Percentiles rank a stretch among this genome's conserved stretches.
Evolutionary conservation across 148 eudicot genomes (phyloP).

Genomic region (Fagopyrum homotropicum): DNA sequence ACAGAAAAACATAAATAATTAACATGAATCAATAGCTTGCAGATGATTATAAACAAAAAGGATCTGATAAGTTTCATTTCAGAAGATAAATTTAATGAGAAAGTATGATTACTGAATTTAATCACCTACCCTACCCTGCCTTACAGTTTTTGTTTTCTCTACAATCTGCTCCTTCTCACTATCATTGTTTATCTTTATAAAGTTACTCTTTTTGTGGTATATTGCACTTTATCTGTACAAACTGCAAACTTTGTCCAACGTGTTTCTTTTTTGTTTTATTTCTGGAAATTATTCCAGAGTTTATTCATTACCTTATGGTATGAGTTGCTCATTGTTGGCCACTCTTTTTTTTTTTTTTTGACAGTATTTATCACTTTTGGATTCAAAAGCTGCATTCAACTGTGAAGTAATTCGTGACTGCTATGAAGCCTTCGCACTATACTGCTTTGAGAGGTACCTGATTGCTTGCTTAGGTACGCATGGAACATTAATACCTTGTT

Average conservation of each 20-base stretch:
- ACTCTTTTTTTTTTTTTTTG: background rate
- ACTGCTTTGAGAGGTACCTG: conserved; percentile 98
- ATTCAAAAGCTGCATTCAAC: conserved; percentile 88
- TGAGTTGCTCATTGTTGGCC: background rate
- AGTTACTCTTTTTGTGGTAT: too few relatives aligned
- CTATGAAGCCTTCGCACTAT: conserved; percentile 97
- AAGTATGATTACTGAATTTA: background rate
- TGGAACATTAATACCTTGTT: background rate
- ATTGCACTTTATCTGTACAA: too few relatives aligned
- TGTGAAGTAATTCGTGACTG: conserved; percentile 90
- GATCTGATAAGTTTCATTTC: background rate
- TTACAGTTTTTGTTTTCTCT: too few relatives aligned
- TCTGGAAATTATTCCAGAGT: background rate
- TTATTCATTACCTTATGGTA: background rate
- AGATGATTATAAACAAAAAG: background rate
- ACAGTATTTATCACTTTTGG: conserved; percentile 74
- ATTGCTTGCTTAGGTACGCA: conserved; percentile 91
- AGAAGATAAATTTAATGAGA: background rate
- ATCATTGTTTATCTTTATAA: too few relatives aligned
- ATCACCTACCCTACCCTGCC: background rate
- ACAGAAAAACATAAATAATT: background rate
- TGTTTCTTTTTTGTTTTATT: background rate
- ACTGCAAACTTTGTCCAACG: background rate
- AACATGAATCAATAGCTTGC: background rate
- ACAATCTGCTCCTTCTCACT: too few relatives aligned